Percentiles rank a stretch among this genome's conserved stretches.
phyloP scores from a whole-genome alignment of 257 asterid species.

The Rhazya stricta region DNA sequence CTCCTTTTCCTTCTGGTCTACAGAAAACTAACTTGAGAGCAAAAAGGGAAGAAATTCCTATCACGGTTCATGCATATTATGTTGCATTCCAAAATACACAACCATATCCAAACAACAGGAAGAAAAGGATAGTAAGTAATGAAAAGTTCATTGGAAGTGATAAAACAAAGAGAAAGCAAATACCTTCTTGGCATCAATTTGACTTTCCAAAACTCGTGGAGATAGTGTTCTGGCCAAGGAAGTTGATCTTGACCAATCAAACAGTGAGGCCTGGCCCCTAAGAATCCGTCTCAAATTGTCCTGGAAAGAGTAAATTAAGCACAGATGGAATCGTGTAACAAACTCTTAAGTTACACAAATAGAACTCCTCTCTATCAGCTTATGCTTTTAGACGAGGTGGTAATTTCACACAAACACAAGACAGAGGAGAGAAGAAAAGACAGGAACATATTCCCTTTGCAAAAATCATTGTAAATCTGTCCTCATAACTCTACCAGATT shows the following conservation, averaged over 20 bases:
- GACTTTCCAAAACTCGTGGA: constrained; percentile 97
- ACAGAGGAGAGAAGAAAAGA: neutral
- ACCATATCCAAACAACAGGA: neutral
- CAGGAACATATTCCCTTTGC: neutral
- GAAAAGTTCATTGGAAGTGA: neutral
- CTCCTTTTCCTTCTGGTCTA: neutral
- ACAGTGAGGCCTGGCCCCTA: constrained; percentile 89
- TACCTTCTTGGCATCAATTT: constrained; percentile 98
- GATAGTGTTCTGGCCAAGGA: constrained; percentile 93
- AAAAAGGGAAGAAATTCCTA: neutral
- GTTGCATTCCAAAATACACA: neutral
- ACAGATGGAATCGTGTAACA: neutral
- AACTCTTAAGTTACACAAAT: neutral
- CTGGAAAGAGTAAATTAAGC: constrained; percentile 34
- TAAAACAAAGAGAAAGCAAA: neutral
- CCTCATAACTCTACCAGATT: neutral
- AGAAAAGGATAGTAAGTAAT: neutral
- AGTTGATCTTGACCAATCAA: constrained; percentile 96
- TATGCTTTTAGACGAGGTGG: neutral
- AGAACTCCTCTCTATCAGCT: neutral
- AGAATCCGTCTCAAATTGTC: constrained; percentile 96
- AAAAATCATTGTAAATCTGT: neutral
- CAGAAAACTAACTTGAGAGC: neutral
- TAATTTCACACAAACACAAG: neutral
- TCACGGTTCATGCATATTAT: neutral